Evolutionary conservation across 495 filamentous ascomycete species (phyloP).

Genomic region (Hyaloscypha bicolor): DNA sequence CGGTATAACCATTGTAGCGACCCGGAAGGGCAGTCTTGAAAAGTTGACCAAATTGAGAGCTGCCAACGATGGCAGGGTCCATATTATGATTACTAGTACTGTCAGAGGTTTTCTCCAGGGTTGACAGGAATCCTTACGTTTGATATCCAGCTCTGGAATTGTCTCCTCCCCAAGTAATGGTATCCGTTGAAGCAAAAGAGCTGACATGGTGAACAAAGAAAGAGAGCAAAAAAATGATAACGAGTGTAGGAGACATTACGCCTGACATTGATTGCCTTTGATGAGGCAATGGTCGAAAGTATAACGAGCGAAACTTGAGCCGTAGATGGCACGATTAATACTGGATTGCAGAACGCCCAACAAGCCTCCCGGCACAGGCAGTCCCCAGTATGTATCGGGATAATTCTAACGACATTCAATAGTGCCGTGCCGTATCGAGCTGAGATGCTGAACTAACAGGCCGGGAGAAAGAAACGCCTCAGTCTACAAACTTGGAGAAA

Average conservation of each 20-base stretch:
- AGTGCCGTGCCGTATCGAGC: background rate
- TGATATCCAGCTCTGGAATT: constrained; percentile 49
- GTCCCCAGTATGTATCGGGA: background rate
- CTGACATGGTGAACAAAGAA: constrained; percentile 25
- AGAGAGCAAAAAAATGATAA: constrained; percentile 25
- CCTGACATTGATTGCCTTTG: constrained; percentile 8
- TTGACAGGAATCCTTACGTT: constrained; percentile 31
- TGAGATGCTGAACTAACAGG: background rate
- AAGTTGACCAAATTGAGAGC: constrained; percentile 44
- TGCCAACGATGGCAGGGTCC: constrained; percentile 45
- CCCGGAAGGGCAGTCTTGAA: constrained; percentile 43
- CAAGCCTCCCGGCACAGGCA: background rate
- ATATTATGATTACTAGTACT: constrained; percentile 47
- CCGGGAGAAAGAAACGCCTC: background rate
- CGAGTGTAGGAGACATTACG: constrained; percentile 20
- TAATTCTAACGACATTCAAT: background rate
- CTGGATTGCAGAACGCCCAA: background rate
- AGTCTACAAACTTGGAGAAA: background rate
- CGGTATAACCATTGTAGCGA: constrained; percentile 38
- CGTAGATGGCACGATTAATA: constrained; percentile 1
- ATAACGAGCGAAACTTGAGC: constrained; percentile 8
- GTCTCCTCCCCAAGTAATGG: constrained; percentile 50
- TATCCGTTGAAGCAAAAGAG: constrained; percentile 42
- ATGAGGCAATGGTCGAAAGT: background rate
- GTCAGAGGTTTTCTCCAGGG: constrained; percentile 6